Conservation (phyloP, 768 basidiomycete genomes). For the Collybia sp. region DNA sequence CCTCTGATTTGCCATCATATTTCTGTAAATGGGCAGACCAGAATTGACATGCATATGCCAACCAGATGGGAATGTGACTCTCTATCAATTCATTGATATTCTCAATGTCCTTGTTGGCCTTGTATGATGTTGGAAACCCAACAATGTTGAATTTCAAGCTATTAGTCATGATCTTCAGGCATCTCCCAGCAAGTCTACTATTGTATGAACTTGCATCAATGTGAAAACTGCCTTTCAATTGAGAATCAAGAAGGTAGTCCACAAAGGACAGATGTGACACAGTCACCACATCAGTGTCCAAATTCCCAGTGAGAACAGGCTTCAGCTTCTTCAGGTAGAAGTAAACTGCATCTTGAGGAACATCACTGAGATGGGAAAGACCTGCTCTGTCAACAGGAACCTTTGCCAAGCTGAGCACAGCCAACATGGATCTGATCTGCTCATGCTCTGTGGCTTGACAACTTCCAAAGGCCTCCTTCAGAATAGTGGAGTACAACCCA, state of each 20-base stretch:
- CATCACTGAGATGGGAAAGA: not conserved
- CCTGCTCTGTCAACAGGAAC: not conserved
- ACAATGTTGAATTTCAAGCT: conserved; percentile 36
- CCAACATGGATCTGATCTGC: not conserved
- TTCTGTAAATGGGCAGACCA: conserved; percentile 26
- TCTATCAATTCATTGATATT: conserved; percentile 12
- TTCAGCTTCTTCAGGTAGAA: not conserved
- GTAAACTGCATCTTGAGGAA: no score
- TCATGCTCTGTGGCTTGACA: not conserved
- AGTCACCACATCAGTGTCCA: not conserved
- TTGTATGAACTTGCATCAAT: not conserved
- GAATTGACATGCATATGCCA: conserved; percentile 30
- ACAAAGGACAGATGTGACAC: not conserved
- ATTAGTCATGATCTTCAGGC: conserved; percentile 22
- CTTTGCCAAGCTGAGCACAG: not conserved
- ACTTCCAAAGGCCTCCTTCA: not conserved
- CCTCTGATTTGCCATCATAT: not conserved
- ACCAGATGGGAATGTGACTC: conserved; percentile 17
- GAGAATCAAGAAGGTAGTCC: not conserved
- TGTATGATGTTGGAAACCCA: conserved; percentile 25
- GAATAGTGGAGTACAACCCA: not conserved
- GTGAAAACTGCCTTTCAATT: not conserved
- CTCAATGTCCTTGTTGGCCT: conserved; percentile 19
- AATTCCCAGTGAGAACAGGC: not conserved
- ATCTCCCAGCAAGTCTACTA: not conserved